Evolutionary conservation across 202 grass and related monocot genomes (phyloP).

Genomic region (Setaria italica): DNA sequence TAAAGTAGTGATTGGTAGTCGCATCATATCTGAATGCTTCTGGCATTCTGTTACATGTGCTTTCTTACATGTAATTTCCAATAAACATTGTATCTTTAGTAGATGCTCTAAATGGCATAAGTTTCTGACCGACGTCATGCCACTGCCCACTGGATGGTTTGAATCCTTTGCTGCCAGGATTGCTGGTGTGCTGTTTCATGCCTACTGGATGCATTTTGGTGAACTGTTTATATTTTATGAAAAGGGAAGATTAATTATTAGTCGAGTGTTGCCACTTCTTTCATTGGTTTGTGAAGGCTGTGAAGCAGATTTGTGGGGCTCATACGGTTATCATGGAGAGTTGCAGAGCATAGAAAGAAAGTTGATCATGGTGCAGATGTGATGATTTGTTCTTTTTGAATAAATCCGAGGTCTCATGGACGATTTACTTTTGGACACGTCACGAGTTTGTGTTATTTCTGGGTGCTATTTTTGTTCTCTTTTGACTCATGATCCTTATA

Average conservation of each 20-base stretch:
- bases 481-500: neutral
- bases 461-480: neutral
- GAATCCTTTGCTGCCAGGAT: neutral
- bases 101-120: neutral
- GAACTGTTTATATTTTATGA: neutral
- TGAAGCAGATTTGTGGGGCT: neutral
- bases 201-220: neutral
- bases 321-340: neutral
- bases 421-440: neutral
- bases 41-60: neutral
- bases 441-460: neutral
- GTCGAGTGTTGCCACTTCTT: neutral
- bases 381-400: neutral
- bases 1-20: neutral
- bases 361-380: slow-evolving; percentile 1
- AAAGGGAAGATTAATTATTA: slow-evolving; percentile 16
- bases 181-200: slow-evolving; percentile 4
- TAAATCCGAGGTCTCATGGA: slow-evolving; percentile 7
- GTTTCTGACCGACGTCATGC: slow-evolving; percentile 37
- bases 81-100: slow-evolving; percentile 16
- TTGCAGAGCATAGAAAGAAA: neutral
- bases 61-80: slow-evolving; percentile 31
- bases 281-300: slow-evolving; percentile 30
- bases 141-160: slow-evolving; percentile 35
- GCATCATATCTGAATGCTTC: slow-evolving; percentile 13